These are phyloP conservation scores for Aspergillus sclerotialis DNA, from an alignment of 2,329 filamentous ascomycete species.

Conservation along the genomic window DNA sequence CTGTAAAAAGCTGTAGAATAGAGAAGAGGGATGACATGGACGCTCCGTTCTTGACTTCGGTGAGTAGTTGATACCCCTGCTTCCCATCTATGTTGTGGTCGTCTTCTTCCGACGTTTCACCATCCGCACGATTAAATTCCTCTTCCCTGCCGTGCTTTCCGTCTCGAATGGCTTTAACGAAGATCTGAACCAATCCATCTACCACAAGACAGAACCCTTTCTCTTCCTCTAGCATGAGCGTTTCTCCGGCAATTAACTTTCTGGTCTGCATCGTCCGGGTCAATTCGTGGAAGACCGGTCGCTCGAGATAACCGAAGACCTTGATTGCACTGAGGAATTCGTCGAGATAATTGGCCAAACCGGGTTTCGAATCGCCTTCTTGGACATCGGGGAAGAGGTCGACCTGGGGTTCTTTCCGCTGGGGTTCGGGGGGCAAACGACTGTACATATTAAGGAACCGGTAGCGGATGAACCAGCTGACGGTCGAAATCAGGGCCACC, in stretches of 20 bases:
- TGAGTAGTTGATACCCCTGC: constrained; percentile 88
- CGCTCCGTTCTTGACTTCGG: constrained; percentile 94
- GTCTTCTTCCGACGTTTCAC: constrained; percentile 61
- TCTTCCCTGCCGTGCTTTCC: constrained; percentile 32
- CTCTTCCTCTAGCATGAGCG: constrained; percentile 89
- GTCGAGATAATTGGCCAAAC: constrained; percentile 91
- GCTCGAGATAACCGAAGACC: constrained; percentile 94
- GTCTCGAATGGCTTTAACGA: constrained; percentile 76
- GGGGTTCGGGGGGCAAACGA: constrained; percentile 84
- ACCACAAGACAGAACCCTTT: constrained; percentile 98
- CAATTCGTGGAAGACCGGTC: constrained; percentile 94
- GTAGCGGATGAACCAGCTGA: constrained; percentile 92
- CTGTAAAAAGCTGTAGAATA: constrained; percentile 92
- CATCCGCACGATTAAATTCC: constrained; percentile 30
- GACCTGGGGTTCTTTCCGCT: constrained; percentile 90
- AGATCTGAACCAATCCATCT: constrained; percentile 93
- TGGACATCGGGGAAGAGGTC: constrained; percentile 92
- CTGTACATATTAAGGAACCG: constrained; percentile 97
- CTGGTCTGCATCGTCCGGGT: constrained; percentile 97
- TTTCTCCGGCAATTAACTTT: constrained; percentile 93
- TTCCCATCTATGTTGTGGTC: constrained; percentile 55
- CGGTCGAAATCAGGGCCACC: constrained; percentile 68
- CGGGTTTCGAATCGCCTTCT: constrained; percentile 82
- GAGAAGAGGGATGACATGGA: constrained; percentile 99
- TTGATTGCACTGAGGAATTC: constrained; percentile 98